Conservation (phyloP, 371 early-diverging fungal genomes). For the Mucor circinelloides region DNA sequence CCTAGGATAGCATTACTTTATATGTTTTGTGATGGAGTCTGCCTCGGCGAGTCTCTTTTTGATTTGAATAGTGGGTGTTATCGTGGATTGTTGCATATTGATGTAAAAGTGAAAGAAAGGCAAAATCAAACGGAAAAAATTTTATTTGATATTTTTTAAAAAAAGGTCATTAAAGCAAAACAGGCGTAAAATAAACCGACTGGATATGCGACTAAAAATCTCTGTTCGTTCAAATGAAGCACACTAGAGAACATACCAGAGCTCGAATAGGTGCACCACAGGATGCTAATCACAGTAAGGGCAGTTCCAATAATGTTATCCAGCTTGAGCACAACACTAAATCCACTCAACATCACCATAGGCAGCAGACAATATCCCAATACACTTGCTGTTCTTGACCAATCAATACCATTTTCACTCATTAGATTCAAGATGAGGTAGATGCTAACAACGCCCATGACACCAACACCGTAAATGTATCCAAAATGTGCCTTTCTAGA, state of each 20-base stretch:
- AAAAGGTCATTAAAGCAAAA: slow-evolving; percentile 94
- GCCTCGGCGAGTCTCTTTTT: slow-evolving; percentile 49
- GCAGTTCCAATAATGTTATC: slow-evolving; percentile 62
- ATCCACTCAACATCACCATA: slow-evolving; percentile 83
- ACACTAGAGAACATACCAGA: slow-evolving; percentile 96
- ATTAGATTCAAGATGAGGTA: slow-evolving; percentile 92
- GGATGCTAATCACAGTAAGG: slow-evolving; percentile 69
- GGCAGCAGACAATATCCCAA: slow-evolving; percentile 97
- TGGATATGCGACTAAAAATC: slow-evolving; percentile 95
- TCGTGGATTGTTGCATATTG: slow-evolving; percentile 10
- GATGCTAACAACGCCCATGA: slow-evolving; percentile 87
- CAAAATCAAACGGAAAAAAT: background rate
- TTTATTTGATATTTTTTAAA: slow-evolving; percentile 46
- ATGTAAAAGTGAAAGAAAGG: background rate
- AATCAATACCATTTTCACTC: slow-evolving; percentile 88
- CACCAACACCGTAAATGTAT: slow-evolving; percentile 95
- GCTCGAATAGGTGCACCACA: slow-evolving; percentile 95
- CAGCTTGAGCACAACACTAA: slow-evolving; percentile 55
- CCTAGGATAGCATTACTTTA: slow-evolving; percentile 31
- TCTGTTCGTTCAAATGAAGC: slow-evolving; percentile 89
- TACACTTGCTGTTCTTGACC: slow-evolving; percentile 89
- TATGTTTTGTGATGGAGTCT: slow-evolving; percentile 40
- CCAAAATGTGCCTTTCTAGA: slow-evolving; percentile 95
- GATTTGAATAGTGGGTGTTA: slow-evolving; percentile 25
- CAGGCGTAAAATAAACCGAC: slow-evolving; percentile 91